A percentile compares a stretch with the other conserved stretches of the same genome.
These are phyloP conservation scores for Musa schizocarpa DNA, from an alignment of 176 grass and related monocot species.

Conservation along the genomic window DNA sequence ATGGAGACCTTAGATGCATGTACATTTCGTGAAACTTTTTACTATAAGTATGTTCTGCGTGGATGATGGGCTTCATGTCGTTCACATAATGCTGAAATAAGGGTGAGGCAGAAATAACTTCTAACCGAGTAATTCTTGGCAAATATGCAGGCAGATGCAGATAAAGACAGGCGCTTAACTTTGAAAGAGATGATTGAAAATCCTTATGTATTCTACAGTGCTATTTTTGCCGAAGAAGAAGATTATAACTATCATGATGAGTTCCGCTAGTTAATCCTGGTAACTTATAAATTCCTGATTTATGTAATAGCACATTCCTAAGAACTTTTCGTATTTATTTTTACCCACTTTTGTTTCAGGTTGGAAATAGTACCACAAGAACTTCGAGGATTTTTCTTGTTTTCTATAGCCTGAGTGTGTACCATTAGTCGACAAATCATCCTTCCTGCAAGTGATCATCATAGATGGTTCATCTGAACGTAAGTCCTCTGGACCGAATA, in stretches of 20 bases:
- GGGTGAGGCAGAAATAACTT: not conserved
- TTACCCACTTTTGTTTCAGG: no score
- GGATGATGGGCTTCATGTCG: not conserved
- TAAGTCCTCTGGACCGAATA: no score
- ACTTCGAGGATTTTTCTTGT: no score
- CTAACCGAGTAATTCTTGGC: not conserved
- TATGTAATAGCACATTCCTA: not conserved
- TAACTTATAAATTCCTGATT: not conserved
- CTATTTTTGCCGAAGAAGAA: constrained; percentile 58
- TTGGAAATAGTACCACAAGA: no score
- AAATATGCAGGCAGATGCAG: constrained; percentile 51
- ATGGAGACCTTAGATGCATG: not conserved
- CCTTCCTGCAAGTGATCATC: no score
- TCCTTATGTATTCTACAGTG: constrained; percentile 78
- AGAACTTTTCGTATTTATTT: not conserved
- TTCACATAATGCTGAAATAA: not conserved
- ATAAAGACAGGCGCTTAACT: constrained; percentile 74
- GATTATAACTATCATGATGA: constrained; percentile 78
- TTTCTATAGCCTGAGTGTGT: no score
- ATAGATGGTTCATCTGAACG: no score
- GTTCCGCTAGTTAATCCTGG: constrained; percentile 49
- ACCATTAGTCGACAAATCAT: no score
- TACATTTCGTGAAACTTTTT: not conserved
- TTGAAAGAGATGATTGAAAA: constrained; percentile 91
- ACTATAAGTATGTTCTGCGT: not conserved